Evolutionary conservation across 305 asterid species (phyloP).

Genomic region (Solanum hybrid): DNA sequence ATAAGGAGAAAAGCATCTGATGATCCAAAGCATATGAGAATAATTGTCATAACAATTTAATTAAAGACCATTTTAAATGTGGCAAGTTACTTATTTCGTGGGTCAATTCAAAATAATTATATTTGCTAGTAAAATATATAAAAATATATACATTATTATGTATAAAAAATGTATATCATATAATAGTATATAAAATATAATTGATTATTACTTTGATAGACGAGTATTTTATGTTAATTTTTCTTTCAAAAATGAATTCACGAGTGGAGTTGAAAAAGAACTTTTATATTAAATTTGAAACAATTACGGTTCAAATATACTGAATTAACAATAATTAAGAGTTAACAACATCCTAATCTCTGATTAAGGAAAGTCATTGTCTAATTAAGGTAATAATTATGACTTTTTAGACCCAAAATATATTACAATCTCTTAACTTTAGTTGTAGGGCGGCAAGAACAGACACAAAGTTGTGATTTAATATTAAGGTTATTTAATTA

Average conservation of each 20-base stretch:
- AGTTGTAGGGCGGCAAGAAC: neutral
- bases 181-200: no score
- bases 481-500: neutral
- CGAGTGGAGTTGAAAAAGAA: neutral
- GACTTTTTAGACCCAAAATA: neutral
- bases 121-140: neutral
- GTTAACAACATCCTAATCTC: neutral
- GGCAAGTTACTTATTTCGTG: neutral
- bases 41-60: neutral
- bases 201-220: neutral
- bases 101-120: neutral
- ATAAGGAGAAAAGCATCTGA: neutral
- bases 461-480: neutral
- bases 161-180: no score
- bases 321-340: neutral
- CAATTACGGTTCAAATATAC: neutral
- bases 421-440: neutral
- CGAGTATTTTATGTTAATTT: neutral
- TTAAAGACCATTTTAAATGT: neutral
- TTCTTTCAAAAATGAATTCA: neutral
- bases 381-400: neutral
- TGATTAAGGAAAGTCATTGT: neutral
- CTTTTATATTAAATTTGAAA: neutral
- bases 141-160: no score
- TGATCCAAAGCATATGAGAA: neutral